Conservation (phyloP, 805 yeast species). For the Zygotorulaspora sp. region DNA sequence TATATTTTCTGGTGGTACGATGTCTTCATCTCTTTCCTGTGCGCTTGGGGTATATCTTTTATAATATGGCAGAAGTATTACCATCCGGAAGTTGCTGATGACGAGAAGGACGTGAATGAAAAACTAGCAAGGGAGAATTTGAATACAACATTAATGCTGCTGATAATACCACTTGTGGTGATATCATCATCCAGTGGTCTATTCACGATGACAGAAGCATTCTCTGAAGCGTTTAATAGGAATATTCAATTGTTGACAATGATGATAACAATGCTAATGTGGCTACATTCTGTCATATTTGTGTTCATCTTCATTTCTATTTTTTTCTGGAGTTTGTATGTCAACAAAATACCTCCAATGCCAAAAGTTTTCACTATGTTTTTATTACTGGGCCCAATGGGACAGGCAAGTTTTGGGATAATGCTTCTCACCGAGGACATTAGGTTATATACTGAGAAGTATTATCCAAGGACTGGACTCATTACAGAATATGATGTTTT, state of each 20-base stretch:
- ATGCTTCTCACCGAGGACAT: constrained; percentile 48
- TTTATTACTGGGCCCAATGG: constrained; percentile 77
- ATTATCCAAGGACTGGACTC: constrained; percentile 20
- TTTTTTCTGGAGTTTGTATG: constrained; percentile 55
- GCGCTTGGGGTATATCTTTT: constrained; percentile 60
- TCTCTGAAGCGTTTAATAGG: constrained; percentile 42
- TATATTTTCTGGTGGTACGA: constrained; percentile 76
- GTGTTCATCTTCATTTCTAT: constrained; percentile 54
- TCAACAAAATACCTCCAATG: constrained; percentile 56
- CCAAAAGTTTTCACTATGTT: constrained; percentile 58
- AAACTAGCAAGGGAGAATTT: constrained; percentile 38
- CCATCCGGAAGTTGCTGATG: constrained; percentile 25
- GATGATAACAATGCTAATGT: constrained; percentile 51
- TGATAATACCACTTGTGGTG: constrained; percentile 78
- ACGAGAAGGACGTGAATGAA: constrained; percentile 14
- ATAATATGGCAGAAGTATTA: constrained; percentile 39
- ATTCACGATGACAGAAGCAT: constrained; percentile 38
- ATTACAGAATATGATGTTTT: constrained; percentile 15
- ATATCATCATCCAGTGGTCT: constrained; percentile 65
- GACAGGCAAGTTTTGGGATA: constrained; percentile 77
- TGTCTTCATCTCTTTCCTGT: constrained; percentile 47
- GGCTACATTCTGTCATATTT: constrained; percentile 64
- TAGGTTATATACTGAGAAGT: constrained; percentile 22
- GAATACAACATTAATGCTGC: constrained; percentile 59
- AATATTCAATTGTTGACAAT: constrained; percentile 46